Evolutionary conservation across 345 rosid species (phyloP).

Genomic region (Pistacia atlantica): DNA sequence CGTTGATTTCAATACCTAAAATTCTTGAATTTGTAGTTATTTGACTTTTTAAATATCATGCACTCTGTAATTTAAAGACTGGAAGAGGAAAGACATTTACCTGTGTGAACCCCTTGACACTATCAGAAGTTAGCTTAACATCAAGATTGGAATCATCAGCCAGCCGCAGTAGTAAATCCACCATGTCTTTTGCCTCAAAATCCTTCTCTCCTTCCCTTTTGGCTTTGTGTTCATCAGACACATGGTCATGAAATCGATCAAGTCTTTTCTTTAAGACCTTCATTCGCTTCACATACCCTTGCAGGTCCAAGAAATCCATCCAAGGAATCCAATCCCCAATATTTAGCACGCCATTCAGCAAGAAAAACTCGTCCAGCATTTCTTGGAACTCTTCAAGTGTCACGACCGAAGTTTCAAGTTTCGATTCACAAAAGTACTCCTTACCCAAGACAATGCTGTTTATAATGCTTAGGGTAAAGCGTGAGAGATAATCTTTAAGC

Average conservation of each 20-base stretch:
- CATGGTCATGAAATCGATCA: slow-evolving; percentile 23
- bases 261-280: slow-evolving; percentile 23
- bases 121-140: slow-evolving; percentile 23
- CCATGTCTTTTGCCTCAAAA: slow-evolving; percentile 33
- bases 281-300: slow-evolving; percentile 34
- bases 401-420: background rate
- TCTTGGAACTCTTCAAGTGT: slow-evolving; percentile 15
- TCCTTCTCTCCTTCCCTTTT: background rate
- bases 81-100: background rate
- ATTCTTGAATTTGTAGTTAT: no score
- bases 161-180: slow-evolving; percentile 31
- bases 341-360: slow-evolving; percentile 25
- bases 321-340: slow-evolving; percentile 40
- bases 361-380: slow-evolving; percentile 28
- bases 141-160: slow-evolving; percentile 36
- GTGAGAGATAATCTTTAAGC: slow-evolving; percentile 17
- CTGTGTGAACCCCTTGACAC: slow-evolving; percentile 26
- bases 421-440: slow-evolving; percentile 18
- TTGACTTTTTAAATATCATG: no score
- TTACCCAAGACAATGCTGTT: slow-evolving; percentile 27
- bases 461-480: slow-evolving; percentile 9
- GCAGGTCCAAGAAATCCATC: slow-evolving; percentile 28
- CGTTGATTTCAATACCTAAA: no score
- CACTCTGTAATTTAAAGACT: background rate
- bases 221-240: slow-evolving; percentile 24